These are phyloP conservation scores for Saitozyma sp. DNA, from an alignment of 768 basidiomycete genomes.

Conservation along the genomic window DNA sequence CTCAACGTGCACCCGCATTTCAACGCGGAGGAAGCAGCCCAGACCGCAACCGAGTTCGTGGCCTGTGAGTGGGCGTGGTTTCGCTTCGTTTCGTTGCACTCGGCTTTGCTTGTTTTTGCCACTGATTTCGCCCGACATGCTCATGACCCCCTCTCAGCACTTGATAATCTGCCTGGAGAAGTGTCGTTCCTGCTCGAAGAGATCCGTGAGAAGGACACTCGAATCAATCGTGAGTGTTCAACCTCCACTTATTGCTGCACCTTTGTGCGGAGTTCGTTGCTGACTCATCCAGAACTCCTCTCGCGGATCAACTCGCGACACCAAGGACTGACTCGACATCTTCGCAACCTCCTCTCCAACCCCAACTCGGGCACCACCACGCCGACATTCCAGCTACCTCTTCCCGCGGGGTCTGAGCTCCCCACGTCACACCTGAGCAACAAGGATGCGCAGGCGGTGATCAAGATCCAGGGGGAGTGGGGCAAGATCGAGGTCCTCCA, in stretches of 20 bases:
- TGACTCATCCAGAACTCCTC: constrained; percentile 27
- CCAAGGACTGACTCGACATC: constrained; percentile 31
- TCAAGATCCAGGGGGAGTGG: constrained; percentile 44
- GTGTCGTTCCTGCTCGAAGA: constrained; percentile 46
- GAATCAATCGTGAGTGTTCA: constrained; percentile 39
- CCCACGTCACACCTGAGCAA: constrained; percentile 29
- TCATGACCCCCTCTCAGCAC: constrained; percentile 16
- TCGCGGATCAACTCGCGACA: constrained; percentile 38
- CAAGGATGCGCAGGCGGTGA: constrained; percentile 41
- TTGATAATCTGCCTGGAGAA: constrained; percentile 49
- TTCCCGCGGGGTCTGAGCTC: constrained; percentile 24
- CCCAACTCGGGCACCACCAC: constrained; percentile 6
- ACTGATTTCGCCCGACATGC: no score
- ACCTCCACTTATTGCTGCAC: neutral
- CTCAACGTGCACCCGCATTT: constrained; percentile 6
- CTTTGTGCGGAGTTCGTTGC: neutral
- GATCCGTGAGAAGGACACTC: constrained; percentile 43
- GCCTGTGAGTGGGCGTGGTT: constrained; percentile 28
- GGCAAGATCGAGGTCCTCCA: constrained; percentile 46
- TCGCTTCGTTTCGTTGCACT: no score
- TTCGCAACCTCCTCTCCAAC: constrained; percentile 2
- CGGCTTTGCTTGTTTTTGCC: no score
- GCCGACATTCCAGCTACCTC: constrained; percentile 24
- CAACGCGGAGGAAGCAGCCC: constrained; percentile 45
- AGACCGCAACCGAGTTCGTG: constrained; percentile 40